These are phyloP conservation scores for Zoysia japonica DNA, from an alignment of 176 grass and related monocot species.

Conservation along the genomic window DNA sequence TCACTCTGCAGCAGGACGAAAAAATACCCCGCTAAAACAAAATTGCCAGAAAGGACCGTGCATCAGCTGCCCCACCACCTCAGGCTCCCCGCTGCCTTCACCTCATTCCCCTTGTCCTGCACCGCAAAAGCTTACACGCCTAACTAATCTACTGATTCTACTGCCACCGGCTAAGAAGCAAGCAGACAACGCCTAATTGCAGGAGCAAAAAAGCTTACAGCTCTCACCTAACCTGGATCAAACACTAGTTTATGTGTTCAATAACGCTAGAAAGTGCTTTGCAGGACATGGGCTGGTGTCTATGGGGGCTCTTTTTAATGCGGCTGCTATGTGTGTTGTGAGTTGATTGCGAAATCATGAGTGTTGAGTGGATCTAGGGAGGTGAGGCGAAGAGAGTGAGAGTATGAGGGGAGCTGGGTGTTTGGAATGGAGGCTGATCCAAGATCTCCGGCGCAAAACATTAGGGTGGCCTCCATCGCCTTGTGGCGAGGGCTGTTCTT, in stretches of 20 bases:
- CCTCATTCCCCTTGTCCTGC: slow-evolving; percentile 35
- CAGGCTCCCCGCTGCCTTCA: slow-evolving; percentile 22
- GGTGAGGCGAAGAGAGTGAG: not conserved
- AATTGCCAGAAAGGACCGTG: slow-evolving; percentile 30
- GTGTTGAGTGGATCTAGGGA: not conserved
- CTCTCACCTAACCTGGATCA: slow-evolving; percentile 37
- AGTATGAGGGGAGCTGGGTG: slow-evolving; percentile 28
- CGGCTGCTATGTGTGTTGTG: not conserved
- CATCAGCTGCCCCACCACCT: slow-evolving; percentile 46
- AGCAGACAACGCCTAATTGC: slow-evolving; percentile 32
- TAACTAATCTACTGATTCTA: slow-evolving; percentile 43
- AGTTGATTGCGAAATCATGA: slow-evolving; percentile 51
- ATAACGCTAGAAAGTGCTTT: slow-evolving; percentile 8
- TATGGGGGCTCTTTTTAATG: slow-evolving; percentile 35
- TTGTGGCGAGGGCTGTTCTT: not conserved
- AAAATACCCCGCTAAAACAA: not conserved
- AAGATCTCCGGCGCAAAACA: slow-evolving; percentile 33
- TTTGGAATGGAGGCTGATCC: slow-evolving; percentile 59
- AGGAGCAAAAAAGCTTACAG: slow-evolving; percentile 35
- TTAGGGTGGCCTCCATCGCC: not conserved
- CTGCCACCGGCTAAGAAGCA: slow-evolving; percentile 21
- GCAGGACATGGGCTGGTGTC: slow-evolving; percentile 36
- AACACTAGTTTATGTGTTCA: slow-evolving; percentile 30
- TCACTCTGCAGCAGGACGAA: not conserved
- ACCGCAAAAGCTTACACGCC: slow-evolving; percentile 33